Evolutionary conservation across 2,329 filamentous ascomycete genomes (phyloP), one percentile per base, ranked within the genome.

Genomic region (Byssothecium circinans): DNA sequence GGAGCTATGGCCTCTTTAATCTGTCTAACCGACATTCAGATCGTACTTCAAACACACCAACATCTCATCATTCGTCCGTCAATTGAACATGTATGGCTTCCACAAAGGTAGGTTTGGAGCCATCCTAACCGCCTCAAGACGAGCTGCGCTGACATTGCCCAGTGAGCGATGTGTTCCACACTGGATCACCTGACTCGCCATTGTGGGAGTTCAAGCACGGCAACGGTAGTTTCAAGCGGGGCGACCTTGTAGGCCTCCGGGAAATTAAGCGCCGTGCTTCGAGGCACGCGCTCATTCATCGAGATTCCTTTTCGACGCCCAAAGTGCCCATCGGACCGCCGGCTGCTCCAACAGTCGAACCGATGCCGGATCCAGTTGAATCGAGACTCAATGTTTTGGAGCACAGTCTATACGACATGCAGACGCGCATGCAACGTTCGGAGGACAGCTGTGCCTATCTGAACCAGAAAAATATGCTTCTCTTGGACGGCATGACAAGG

Each of bases 11-110:
- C 53, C 50, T 42, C 50, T 58, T 62, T 60, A 60, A 61, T 61
- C 53, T 67, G 60, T 38, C 54, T 61, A 54, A 60, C 56, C 52
- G 41, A 43, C 30, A 18, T 50, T 53, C 62, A 96, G 92, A 45
- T 91, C 95, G 83, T 99, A 99, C 70, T 99, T 99, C 72, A 99
- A 99, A 67, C 94, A 99, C 70, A 99, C 92, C 60, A 99, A 99
- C 67, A 96, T 97, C 52, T 97, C 94, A 10, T 97, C 94, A 1
- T 99, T 99, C 70, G 94, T 99, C 41, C 85, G 94, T 40, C 94
- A 99, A 74, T 76, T 99, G 41, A 99, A 99, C 69, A 99, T 99
- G 94, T 99, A 99, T 62, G 94, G 94, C 6, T 99, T 99, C 72
- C 94, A 99, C 70, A 99, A 99, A 88, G 91, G 91, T 95, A 72